phyloP scores from a whole-genome alignment of 2,329 filamentous ascomycete species.

The Fonsecaea multimorphosa region DNA sequence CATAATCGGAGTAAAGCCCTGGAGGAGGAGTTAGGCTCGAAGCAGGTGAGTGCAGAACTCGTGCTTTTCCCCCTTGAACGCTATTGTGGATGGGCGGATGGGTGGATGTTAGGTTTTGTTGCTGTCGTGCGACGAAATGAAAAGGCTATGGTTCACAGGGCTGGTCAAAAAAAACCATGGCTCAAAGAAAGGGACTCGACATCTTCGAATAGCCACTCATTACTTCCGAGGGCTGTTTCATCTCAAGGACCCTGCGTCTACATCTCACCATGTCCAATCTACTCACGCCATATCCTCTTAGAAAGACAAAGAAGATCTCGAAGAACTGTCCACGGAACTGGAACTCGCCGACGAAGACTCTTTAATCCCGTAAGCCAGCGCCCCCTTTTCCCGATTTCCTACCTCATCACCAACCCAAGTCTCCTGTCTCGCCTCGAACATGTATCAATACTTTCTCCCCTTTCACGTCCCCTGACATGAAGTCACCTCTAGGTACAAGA shows the following conservation, averaged over 20 bases:
- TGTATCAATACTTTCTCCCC: neutral
- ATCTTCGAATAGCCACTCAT: conserved; percentile 1
- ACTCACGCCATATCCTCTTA: conserved; percentile 48
- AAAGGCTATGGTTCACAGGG: neutral
- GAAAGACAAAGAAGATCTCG: conserved; percentile 98
- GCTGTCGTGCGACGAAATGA: neutral
- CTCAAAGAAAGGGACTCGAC: neutral
- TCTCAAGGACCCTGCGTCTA: conserved; percentile 13
- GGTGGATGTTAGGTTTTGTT: no score
- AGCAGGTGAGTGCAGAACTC: conserved; percentile 67
- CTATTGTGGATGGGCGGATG: neutral
- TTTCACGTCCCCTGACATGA: conserved; percentile 3
- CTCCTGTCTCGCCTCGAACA: neutral
- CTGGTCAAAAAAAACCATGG: neutral
- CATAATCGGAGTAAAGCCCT: conserved; percentile 82
- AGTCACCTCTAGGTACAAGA: conserved; percentile 79
- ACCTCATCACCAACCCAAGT: neutral
- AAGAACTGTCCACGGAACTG: conserved; percentile 87
- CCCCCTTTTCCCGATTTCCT: neutral
- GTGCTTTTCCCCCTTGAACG: neutral
- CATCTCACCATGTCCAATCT: neutral
- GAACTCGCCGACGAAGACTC: conserved; percentile 95
- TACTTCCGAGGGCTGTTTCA: neutral
- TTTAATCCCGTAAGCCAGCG: conserved; percentile 75
- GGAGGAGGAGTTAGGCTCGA: conserved; percentile 79